These are phyloP conservation scores for Singerocomus inundabilis DNA, from an alignment of 1,284 basidiomycete genomes.

Conservation along the genomic window DNA sequence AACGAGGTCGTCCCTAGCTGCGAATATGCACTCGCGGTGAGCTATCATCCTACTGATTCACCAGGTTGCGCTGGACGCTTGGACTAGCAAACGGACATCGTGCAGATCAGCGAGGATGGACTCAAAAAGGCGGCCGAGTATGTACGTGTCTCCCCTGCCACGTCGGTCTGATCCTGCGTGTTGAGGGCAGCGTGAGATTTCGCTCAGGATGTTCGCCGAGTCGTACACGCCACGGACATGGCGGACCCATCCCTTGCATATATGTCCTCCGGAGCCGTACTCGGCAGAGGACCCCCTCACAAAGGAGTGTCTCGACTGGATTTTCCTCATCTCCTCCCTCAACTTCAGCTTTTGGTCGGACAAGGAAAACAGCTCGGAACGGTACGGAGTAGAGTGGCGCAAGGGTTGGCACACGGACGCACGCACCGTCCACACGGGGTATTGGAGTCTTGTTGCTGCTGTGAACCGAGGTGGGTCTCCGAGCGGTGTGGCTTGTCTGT, in stretches of 20 bases:
- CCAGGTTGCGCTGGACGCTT: background rate
- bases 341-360: conserved; percentile 90
- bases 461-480: conserved; percentile 62
- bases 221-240: conserved; percentile 74
- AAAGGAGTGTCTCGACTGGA: conserved; percentile 68
- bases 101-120: conserved; percentile 54
- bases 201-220: conserved; percentile 52
- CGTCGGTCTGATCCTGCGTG: background rate
- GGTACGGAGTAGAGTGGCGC: conserved; percentile 76
- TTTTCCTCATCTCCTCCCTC: conserved; percentile 78
- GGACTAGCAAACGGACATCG: conserved; percentile 52
- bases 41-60: conserved; percentile 6
- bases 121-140: conserved; percentile 59
- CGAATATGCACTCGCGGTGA: conserved; percentile 50
- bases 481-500: background rate
- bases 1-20: conserved; percentile 55
- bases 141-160: conserved; percentile 39
- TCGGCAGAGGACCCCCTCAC: conserved; percentile 51
- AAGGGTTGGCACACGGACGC: conserved; percentile 57
- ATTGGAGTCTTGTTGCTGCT: conserved; percentile 79
- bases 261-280: conserved; percentile 64
- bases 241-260: conserved; percentile 74
- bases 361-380: conserved; percentile 48
- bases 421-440: conserved; percentile 63
- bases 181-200: conserved; percentile 46